Percentiles rank a stretch among this genome's conserved stretches.
Evolutionary conservation across 139 green algal species (phyloP).

Genomic region (Chlamydomonas urium): DNA sequence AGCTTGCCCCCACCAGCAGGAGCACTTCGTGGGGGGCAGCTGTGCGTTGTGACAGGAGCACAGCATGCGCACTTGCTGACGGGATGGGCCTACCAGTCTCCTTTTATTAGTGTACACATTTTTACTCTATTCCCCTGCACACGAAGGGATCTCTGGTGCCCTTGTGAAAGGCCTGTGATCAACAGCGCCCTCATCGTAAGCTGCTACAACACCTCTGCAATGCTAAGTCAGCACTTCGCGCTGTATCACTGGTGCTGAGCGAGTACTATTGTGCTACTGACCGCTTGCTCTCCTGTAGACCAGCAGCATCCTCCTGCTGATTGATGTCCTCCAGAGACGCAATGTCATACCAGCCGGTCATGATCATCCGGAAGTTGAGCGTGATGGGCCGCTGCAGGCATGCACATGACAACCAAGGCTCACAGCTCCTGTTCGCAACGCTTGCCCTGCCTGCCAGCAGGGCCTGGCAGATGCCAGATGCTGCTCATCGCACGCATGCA

Average conservation of each 20-base stretch:
- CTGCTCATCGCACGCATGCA: background rate
- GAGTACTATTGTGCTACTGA: background rate
- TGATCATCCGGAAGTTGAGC: constrained; percentile 59
- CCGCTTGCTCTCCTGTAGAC: constrained; percentile 44
- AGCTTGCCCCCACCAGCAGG: too few species aligned
- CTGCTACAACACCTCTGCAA: background rate
- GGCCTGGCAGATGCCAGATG: background rate
- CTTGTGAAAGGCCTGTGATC: too few species aligned
- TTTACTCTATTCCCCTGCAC: too few species aligned
- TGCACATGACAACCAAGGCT: background rate
- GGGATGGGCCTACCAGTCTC: too few species aligned
- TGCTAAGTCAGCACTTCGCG: background rate
- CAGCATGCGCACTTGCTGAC: background rate
- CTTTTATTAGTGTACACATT: too few species aligned
- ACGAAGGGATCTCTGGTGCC: too few species aligned
- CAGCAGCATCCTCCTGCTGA: constrained; percentile 43
- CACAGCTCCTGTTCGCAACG: background rate
- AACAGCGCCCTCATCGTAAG: too few species aligned
- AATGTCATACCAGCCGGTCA: constrained; percentile 65
- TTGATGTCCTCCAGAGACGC: constrained; percentile 49
- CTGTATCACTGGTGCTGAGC: background rate
- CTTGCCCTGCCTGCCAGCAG: background rate
- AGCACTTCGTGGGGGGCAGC: background rate
- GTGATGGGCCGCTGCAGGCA: constrained; percentile 44
- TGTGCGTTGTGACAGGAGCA: too few species aligned